Percentiles rank a stretch among this genome's conserved stretches.
These are phyloP conservation scores for Peronosclerospora sorghi DNA, from an alignment of 352 stramenopile species.

Conservation along the genomic window DNA sequence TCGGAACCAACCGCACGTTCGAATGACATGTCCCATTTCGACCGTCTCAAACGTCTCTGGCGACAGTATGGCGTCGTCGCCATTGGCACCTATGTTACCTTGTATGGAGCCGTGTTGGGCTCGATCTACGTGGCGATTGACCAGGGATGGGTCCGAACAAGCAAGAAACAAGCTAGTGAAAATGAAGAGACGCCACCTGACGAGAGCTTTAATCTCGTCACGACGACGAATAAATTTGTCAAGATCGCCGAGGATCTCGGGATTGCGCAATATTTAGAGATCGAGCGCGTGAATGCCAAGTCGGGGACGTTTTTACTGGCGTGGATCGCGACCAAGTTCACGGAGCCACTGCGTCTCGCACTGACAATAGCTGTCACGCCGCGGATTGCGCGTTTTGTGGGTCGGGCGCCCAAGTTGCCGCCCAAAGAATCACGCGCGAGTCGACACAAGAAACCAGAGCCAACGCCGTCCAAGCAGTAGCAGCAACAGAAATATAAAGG, in stretches of 20 bases:
- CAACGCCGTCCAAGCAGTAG: slow-evolving; percentile 1
- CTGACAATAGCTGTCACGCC: slow-evolving; percentile 72
- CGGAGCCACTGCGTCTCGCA: slow-evolving; percentile 65
- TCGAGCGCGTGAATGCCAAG: slow-evolving; percentile 73
- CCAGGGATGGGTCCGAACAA: slow-evolving; percentile 61
- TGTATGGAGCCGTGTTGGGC: slow-evolving; percentile 67
- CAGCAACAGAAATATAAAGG: slow-evolving; percentile 9
- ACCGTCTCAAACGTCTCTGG: slow-evolving; percentile 70
- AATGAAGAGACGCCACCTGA: slow-evolving; percentile 11
- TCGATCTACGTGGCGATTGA: slow-evolving; percentile 79
- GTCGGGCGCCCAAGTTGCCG: slow-evolving; percentile 47
- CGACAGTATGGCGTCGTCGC: slow-evolving; percentile 74
- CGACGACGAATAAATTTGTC: slow-evolving; percentile 72
- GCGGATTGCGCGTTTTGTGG: slow-evolving; percentile 60
- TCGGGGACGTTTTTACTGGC: slow-evolving; percentile 71
- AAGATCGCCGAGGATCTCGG: slow-evolving; percentile 56
- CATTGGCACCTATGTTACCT: slow-evolving; percentile 70
- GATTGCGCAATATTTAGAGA: slow-evolving; percentile 69
- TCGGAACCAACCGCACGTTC: slow-evolving; percentile 8
- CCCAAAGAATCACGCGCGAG: slow-evolving; percentile 26
- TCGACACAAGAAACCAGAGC: slow-evolving; percentile 10
- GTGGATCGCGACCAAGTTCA: slow-evolving; percentile 84
- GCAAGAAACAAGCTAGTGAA: slow-evolving; percentile 19
- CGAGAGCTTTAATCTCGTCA: slow-evolving; percentile 63
- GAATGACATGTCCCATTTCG: slow-evolving; percentile 26